Conservation (phyloP, 1,139 yeast genomes). For the Pichia cactophila region DNA sequence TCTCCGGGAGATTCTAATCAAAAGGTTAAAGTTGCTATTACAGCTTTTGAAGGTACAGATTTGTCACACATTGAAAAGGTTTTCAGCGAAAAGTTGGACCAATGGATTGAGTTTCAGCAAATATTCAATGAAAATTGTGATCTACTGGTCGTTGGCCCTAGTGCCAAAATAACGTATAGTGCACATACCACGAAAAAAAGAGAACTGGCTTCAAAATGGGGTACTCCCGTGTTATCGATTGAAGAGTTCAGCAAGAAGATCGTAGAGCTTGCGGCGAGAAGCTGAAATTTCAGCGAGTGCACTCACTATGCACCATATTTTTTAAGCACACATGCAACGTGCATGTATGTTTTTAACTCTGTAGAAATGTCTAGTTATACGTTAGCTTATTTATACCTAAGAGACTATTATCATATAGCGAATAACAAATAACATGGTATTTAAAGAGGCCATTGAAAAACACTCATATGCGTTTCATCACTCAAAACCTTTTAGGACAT, state of each 20-base stretch:
- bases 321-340: too few species aligned
- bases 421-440: neutral
- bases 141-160: slow-evolving; percentile 37
- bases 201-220: slow-evolving; percentile 22
- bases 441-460: slow-evolving; percentile 1
- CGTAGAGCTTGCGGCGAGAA: neutral
- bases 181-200: slow-evolving; percentile 12
- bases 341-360: too few species aligned
- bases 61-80: slow-evolving; percentile 68
- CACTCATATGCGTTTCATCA: slow-evolving; percentile 6
- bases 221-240: slow-evolving; percentile 13
- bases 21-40: slow-evolving; percentile 42
- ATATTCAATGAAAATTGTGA: slow-evolving; percentile 54
- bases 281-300: neutral
- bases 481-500: slow-evolving; percentile 15
- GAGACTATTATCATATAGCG: too few species aligned
- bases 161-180: neutral
- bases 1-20: neutral
- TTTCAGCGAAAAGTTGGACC: slow-evolving; percentile 31
- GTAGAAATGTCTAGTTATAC: too few species aligned
- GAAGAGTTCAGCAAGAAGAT: slow-evolving; percentile 12
- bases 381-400: too few species aligned
- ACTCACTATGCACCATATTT: too few species aligned
- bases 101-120: slow-evolving; percentile 41
- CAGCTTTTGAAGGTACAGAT: slow-evolving; percentile 87